Conservation (phyloP, 116 monocot species). For the Phalaenopsis hybrid region DNA sequence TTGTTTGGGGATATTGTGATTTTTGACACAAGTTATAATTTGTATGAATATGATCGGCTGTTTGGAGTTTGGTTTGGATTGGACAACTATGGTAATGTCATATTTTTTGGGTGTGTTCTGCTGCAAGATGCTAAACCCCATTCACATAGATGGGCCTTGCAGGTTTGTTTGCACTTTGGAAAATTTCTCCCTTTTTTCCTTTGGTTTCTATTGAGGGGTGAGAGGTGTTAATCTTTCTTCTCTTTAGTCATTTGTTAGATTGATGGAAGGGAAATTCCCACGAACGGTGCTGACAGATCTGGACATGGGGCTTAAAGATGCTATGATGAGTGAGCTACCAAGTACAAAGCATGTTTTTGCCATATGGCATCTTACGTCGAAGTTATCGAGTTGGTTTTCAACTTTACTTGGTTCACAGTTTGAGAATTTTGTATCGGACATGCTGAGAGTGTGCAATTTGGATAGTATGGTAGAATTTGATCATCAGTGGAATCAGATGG, state of each 20-base stretch:
- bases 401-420: conserved; percentile 46
- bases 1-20: conserved; percentile 75
- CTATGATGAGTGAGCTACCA: conserved; percentile 38
- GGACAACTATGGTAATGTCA: conserved; percentile 65
- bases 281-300: conserved; percentile 65
- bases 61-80: conserved; percentile 78
- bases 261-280: conserved; percentile 72
- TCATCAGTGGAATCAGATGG: conserved; percentile 54
- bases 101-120: conserved; percentile 69
- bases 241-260: conserved; percentile 52
- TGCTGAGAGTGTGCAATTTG: conserved; percentile 38
- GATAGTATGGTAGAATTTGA: conserved; percentile 48
- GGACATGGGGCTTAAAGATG: conserved; percentile 58
- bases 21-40: conserved; percentile 62
- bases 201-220: not conserved
- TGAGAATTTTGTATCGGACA: conserved; percentile 53
- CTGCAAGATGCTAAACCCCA: conserved; percentile 50
- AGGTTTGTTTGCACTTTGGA: conserved; percentile 36
- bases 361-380: conserved; percentile 57
- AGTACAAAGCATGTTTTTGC: conserved; percentile 52
- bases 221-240: conserved; percentile 1
- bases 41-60: conserved; percentile 61
- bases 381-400: conserved; percentile 69
- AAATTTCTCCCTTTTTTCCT: conserved; percentile 3
- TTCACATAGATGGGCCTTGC: conserved; percentile 70